Evolutionary conservation across 2,329 filamentous ascomycete species (phyloP), one percentile per base, ranked within the genome.

Genomic region (Cordyceps militaris): DNA sequence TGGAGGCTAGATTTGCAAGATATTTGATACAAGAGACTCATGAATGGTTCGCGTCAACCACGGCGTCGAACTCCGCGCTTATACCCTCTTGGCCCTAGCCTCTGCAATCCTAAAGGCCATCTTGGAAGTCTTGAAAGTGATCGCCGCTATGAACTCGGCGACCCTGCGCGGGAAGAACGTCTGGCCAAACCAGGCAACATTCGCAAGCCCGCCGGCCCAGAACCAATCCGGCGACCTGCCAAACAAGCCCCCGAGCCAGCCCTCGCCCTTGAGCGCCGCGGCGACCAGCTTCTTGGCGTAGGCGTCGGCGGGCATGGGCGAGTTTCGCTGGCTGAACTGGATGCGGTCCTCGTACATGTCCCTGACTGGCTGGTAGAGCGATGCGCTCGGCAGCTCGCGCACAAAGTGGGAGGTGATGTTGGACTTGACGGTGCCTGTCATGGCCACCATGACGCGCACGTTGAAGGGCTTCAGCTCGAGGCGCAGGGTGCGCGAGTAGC

Each of bases 401-500:
- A 74, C 69, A 1, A 66, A 64, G 47, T 73, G 73, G 60, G 66
- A 69, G 7, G 77, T 76, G 56, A 79, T 80, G 67, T 81, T 78
- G 64, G 76, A 79, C 46, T 69, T 69, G 10, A 83, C 78, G 2
- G 79, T 80, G 26, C 80, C 80, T 0, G 79, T 77, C 71, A 82
- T 76, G 64, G 76, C 76, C 19, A 81, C 75, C 75, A 82, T 82
- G 66, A 83, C 80, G 61, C 80, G 76, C 9, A 83, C 80, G 62
- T 74, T 74, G 44, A 82, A 78, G 0, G 80, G 80, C 51, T 73
- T 71, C 36, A 84, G 71, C 64, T 84, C 81, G 49, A 79, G 67
- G 23, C 81, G 78, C 32, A 83, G 69, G 0, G 74, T 76, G 59
- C 79, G 78, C 46, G 78, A 80, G 70, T 81, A 83, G 3, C 73